These are phyloP conservation scores for Aphanomyces cochlioides DNA, from an alignment of 352 stramenopile species.

Conservation along the genomic window DNA sequence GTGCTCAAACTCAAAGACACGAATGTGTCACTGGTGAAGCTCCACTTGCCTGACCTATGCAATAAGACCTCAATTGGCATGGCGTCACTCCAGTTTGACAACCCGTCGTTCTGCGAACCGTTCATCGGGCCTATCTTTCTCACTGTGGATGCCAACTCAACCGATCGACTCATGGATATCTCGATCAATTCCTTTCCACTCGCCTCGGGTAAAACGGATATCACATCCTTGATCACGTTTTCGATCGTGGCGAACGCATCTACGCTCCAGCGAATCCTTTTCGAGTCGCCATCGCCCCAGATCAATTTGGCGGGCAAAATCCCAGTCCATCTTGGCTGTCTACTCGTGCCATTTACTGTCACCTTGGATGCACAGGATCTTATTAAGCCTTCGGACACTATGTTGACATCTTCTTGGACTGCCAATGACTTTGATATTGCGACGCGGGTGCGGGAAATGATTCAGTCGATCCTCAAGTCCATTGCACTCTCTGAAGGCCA, in stretches of 20 bases:
- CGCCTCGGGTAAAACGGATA: constrained; percentile 43
- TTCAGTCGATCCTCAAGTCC: constrained; percentile 58
- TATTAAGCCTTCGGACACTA: background rate
- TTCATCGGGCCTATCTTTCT: constrained; percentile 53
- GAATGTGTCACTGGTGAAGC: constrained; percentile 46
- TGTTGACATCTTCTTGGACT: background rate
- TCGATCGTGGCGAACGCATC: constrained; percentile 46
- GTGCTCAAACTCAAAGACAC: constrained; percentile 60
- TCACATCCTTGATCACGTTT: constrained; percentile 49
- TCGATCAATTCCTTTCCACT: constrained; percentile 55
- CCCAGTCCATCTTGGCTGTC: constrained; percentile 56
- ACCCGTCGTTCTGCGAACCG: constrained; percentile 74
- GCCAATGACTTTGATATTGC: constrained; percentile 18
- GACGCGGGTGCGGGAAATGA: constrained; percentile 11
- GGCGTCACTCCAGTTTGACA: constrained; percentile 56
- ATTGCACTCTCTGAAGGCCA: constrained; percentile 72
- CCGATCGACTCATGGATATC: constrained; percentile 42
- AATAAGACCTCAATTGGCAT: constrained; percentile 48
- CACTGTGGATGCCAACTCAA: constrained; percentile 53
- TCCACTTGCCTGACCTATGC: constrained; percentile 71
- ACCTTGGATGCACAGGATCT: constrained; percentile 53
- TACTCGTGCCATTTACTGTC: constrained; percentile 71
- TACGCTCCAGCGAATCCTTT: constrained; percentile 50
- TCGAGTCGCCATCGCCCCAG: constrained; percentile 37
- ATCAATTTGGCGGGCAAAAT: constrained; percentile 50